Evolutionary conservation across 179 eudicot genomes (phyloP).

Genomic region (Nepenthes alata): DNA sequence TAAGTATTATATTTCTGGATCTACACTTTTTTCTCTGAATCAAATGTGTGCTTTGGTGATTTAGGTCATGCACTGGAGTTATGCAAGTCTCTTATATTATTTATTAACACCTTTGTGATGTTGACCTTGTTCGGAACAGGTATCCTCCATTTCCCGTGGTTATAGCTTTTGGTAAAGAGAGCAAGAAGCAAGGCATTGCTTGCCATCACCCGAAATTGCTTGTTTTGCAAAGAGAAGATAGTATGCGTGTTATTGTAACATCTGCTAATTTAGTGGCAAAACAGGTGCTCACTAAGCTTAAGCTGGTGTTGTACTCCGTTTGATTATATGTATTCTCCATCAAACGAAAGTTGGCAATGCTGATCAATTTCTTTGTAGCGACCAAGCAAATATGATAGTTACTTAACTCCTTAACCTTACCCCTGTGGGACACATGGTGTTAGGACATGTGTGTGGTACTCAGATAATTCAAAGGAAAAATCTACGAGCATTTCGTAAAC

Average conservation of each 20-base stretch:
- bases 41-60: neutral
- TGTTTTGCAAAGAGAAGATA: conserved; percentile 69
- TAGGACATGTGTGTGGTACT: too few species aligned
- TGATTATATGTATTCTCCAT: neutral
- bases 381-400: too few species aligned
- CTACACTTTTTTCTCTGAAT: conserved; percentile 3
- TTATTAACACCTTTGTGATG: conserved; percentile 1
- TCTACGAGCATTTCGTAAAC: too few species aligned
- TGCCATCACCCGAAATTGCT: conserved; percentile 91
- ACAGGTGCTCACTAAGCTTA: conserved; percentile 37
- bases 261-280: conserved; percentile 78
- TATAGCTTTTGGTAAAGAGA: conserved; percentile 74
- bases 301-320: conserved; percentile 2
- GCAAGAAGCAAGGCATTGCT: conserved; percentile 64
- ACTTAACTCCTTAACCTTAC: too few species aligned
- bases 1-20: conserved; percentile 29
- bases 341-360: too few species aligned
- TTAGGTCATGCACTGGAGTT: conserved; percentile 2
- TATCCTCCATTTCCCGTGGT: conserved; percentile 87
- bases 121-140: conserved; percentile 28
- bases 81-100: neutral
- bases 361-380: too few species aligned
- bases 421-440: too few species aligned
- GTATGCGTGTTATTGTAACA: conserved; percentile 55
- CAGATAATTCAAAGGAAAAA: too few species aligned